phyloP scores from a whole-genome alignment of 1,139 yeast genomes.

The Waltiozyma solani region DNA sequence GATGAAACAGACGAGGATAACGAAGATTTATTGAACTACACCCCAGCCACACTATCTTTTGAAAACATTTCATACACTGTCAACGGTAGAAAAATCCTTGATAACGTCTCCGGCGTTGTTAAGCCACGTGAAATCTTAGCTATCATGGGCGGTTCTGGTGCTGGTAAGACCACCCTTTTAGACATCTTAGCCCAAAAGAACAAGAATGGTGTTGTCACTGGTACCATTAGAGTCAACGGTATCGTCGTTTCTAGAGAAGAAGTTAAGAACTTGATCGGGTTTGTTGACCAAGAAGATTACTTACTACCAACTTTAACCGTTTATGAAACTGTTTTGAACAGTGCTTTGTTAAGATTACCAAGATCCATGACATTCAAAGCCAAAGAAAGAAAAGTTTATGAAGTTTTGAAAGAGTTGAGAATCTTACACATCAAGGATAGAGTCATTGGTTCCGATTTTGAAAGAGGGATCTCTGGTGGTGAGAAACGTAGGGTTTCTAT shows the following conservation, averaged over 20 bases:
- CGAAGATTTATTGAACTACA: conserved; percentile 42
- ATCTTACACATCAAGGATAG: conserved; percentile 77
- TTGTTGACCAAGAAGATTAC: conserved; percentile 96
- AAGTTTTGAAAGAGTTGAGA: conserved; percentile 77
- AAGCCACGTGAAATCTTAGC: conserved; percentile 87
- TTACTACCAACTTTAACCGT: conserved; percentile 89
- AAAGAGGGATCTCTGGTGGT: conserved; percentile 93
- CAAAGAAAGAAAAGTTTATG: conserved; percentile 72
- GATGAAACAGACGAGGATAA: conserved; percentile 30
- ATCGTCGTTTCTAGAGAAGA: conserved; percentile 28
- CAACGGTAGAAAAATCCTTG: conserved; percentile 44
- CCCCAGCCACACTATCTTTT: conserved; percentile 74
- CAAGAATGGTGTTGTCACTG: conserved; percentile 61
- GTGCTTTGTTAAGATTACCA: conserved; percentile 85
- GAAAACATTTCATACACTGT: conserved; percentile 60
- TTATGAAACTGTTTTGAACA: conserved; percentile 86
- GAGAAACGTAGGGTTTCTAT: conserved; percentile 84
- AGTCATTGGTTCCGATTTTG: conserved; percentile 79
- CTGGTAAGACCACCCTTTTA: conserved; percentile 88
- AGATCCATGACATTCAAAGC: conserved; percentile 61
- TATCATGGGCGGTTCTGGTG: conserved; percentile 98
- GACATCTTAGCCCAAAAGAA: conserved; percentile 86
- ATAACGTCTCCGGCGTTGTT: conserved; percentile 61
- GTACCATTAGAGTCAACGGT: conserved; percentile 71
- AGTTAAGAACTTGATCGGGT: conserved; percentile 69